phyloP scores from a whole-genome alignment of 768 basidiomycete genomes.

The Fistulinella prunicolor region DNA sequence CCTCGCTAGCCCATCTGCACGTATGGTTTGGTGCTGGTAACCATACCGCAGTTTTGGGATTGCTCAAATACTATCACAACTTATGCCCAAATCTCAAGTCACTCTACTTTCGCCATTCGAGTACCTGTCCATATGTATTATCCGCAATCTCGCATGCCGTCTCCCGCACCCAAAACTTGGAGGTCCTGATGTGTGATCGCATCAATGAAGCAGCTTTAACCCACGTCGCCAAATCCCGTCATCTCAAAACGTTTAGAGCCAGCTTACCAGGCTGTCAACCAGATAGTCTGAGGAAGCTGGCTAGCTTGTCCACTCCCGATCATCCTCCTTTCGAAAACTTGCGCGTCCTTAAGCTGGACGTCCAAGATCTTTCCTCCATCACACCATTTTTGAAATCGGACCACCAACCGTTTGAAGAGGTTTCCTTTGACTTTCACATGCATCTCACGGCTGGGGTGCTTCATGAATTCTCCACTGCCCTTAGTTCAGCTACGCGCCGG shows the following conservation, averaged over 20 bases:
- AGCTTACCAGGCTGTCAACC: neutral
- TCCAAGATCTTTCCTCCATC: constrained; percentile 5
- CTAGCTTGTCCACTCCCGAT: neutral
- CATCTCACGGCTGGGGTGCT: neutral
- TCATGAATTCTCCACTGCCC: constrained; percentile 3
- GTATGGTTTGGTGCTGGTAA: neutral
- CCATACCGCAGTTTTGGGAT: neutral
- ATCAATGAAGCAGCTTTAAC: constrained; percentile 3
- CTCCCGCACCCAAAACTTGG: neutral
- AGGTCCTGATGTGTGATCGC: neutral
- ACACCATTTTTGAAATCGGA: constrained; percentile 3
- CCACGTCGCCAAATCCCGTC: neutral
- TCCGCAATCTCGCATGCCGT: constrained; percentile 4
- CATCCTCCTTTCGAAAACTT: constrained; percentile 7
- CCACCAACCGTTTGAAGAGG: constrained; percentile 6
- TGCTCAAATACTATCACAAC: constrained; percentile 4
- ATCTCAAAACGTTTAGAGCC: neutral
- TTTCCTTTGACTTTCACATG: neutral
- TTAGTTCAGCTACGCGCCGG: neutral
- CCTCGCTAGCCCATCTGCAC: constrained; percentile 4
- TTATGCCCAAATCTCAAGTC: constrained; percentile 10
- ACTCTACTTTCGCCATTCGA: neutral
- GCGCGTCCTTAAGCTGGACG: neutral
- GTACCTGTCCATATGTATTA: neutral
- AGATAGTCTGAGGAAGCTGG: neutral